Percentiles rank a stretch among this genome's conserved stretches.
Evolutionary conservation across 345 rosid species (phyloP).

Genomic region (Salix brachista): DNA sequence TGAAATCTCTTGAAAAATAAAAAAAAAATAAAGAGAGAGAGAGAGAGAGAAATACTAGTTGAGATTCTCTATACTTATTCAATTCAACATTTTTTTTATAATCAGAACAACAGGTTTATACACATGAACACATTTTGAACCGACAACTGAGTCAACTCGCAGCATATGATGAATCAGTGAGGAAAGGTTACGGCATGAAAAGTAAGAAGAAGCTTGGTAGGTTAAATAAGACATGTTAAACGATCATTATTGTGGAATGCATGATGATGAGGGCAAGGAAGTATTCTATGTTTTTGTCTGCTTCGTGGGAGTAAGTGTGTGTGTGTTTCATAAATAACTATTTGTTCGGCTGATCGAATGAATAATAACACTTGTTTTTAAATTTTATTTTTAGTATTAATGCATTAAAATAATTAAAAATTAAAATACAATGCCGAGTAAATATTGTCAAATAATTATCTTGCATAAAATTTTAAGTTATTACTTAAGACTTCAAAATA

Average conservation of each 20-base stretch:
- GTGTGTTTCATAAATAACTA: background rate
- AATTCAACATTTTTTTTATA: too few relatives aligned
- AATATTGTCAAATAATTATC: too few relatives aligned
- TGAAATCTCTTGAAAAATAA: too few relatives aligned
- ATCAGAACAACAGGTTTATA: background rate
- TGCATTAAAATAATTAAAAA: too few relatives aligned
- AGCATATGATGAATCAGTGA: background rate
- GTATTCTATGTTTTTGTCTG: background rate
- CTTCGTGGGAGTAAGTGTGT: background rate
- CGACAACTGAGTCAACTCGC: background rate
- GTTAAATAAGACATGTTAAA: background rate
- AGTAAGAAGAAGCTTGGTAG: background rate
- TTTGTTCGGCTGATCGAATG: background rate
- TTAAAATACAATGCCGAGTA: too few relatives aligned
- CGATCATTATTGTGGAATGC: background rate
- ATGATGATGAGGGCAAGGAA: background rate
- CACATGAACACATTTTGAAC: background rate
- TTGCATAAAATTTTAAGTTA: too few relatives aligned
- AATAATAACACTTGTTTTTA: too few relatives aligned
- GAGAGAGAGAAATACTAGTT: too few relatives aligned
- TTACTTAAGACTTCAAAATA: too few relatives aligned
- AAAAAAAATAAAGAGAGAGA: too few relatives aligned
- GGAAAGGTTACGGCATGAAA: background rate
- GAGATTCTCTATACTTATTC: too few relatives aligned
- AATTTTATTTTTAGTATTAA: too few relatives aligned